A percentile compares a stretch with the other conserved stretches of the same genome.
Conservation (phyloP, 148 eudicot genomes). For the Dysphania ambrosioides region DNA sequence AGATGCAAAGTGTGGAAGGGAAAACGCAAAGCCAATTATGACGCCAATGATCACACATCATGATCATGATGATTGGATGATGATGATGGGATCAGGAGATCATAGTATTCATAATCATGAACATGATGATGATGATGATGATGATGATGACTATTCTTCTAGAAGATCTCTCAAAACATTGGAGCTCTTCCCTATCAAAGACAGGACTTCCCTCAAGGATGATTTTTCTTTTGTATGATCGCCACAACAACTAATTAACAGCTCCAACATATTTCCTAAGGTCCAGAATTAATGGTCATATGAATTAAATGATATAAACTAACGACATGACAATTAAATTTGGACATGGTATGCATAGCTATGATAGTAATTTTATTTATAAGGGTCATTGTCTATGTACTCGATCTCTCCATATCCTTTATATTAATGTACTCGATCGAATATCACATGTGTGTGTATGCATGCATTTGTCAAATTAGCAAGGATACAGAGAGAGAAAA, state of each 20-base stretch:
- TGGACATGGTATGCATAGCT: no score
- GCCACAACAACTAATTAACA: no score
- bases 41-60: slow-evolving; percentile 10
- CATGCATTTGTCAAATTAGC: slow-evolving; percentile 20
- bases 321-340: no score
- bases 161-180: slow-evolving; percentile 61
- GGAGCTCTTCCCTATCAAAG: slow-evolving; percentile 67
- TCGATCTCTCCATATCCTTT: not conserved
- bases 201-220: slow-evolving; percentile 28
- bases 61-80: slow-evolving; percentile 21
- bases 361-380: not conserved
- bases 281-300: no score
- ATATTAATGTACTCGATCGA: no score
- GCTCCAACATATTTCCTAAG: no score
- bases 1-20: slow-evolving; percentile 7
- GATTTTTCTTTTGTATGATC: not conserved
- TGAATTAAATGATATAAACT: no score
- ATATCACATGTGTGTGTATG: no score
- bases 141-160: slow-evolving; percentile 14
- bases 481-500: not conserved
- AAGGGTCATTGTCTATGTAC: not conserved
- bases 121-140: not conserved
- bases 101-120: no score
- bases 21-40: no score
- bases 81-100: slow-evolving; percentile 9